Percentiles rank a stretch among this genome's conserved stretches.
Evolutionary conservation across 1,284 basidiomycete genomes (phyloP).

Genomic region (Phellopilus nigrolimitatus): DNA sequence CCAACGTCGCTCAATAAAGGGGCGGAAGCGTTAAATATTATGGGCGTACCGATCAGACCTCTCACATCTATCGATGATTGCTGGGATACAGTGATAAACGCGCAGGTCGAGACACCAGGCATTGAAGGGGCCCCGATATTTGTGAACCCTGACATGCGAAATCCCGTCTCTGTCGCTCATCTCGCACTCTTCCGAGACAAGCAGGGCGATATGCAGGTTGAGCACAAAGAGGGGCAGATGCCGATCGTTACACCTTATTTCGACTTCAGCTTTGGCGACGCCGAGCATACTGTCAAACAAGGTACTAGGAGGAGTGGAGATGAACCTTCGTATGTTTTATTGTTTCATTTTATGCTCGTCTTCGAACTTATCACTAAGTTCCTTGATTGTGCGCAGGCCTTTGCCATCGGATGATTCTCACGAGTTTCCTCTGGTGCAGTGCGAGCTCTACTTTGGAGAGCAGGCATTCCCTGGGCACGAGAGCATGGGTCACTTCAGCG

Average conservation of each 20-base stretch:
- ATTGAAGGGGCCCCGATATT: neutral
- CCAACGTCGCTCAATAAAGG: neutral
- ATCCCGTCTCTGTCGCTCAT: constrained; percentile 8
- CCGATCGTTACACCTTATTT: neutral
- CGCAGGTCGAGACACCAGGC: neutral
- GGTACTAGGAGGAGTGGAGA: neutral
- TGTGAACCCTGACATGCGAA: neutral
- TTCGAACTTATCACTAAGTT: neutral
- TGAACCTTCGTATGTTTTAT: constrained; percentile 4
- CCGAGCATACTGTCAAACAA: neutral
- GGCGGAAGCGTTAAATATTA: constrained; percentile 1
- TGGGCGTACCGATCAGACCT: constrained; percentile 11
- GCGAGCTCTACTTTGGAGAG: neutral
- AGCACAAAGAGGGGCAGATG: neutral
- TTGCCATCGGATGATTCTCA: neutral
- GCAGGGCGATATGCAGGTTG: neutral
- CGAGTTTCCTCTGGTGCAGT: neutral
- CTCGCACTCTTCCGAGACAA: neutral
- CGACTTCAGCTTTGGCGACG: neutral
- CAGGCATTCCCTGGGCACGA: constrained; percentile 4
- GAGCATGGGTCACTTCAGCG: neutral
- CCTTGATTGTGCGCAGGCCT: neutral
- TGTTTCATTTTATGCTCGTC: neutral
- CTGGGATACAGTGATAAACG: constrained; percentile 8
- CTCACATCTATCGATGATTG: constrained; percentile 10